Base-by-base conservation (phyloP, 2,329 filamentous ascomycete genomes). In the Hymenoscyphus fraxineus region DNA sequence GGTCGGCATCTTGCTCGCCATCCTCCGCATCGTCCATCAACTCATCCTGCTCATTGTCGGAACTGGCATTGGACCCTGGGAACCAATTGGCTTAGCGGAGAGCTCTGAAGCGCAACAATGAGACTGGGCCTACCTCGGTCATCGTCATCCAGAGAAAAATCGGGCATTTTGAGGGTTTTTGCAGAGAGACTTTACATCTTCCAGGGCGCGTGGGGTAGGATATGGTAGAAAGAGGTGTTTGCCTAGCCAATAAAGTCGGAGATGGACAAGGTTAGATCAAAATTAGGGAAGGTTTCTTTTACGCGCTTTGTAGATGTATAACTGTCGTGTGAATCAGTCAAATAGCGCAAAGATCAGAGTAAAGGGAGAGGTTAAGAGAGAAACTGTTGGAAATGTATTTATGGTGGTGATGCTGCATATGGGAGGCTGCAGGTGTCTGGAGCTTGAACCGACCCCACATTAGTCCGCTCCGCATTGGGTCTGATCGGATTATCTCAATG, bases 1-100 rank as follows among this genome's bases (percentile, higher is more conserved):
- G 71, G 58, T 76, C 74, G 13, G 66, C 71, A 55, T 74, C 73
- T 6, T 65, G 69, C 22, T 77, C 76, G n/a, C 73, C 72, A 51
- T 76, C 73, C 51, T 77, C 77, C 31, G 70, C 75, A 70, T 79
- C 77, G 62, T 86, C 83, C 82, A 86, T 86, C 41, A 83, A 78
- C 71, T 87, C 84, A 69, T 87, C 84, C 64, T 80, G 80, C 62
- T 85, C 83, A 68, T 81, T 80, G 39, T 81, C 80, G 27, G 80
- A 81, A 70, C 79, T 80, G 40, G 73, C 78, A 67, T 79, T 80
- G 31, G 77, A 78, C 16, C 68, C 73, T 75, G 58, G n/a, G 32
- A 2, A 62, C 58, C 58, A 57, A 57, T 68, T 61, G 70, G 61
- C 35, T 19, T 54, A 27, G 22, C 57, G 10, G 41, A n/a, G 39